phyloP scores from a whole-genome alignment of 164 flowering plant species.

The Cinnamomum chago region DNA sequence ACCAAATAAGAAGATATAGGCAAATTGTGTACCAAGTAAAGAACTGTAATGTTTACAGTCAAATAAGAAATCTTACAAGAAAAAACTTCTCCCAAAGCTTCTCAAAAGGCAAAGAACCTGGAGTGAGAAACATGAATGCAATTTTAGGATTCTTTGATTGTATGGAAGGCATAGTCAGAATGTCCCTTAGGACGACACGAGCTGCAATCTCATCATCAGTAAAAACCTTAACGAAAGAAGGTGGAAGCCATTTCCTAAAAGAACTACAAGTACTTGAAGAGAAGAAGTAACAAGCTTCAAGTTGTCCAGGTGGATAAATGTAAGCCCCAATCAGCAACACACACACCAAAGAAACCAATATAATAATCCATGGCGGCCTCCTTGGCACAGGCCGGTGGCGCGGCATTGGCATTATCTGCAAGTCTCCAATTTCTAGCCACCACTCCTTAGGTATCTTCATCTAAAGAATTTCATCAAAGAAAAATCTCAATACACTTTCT shows the following conservation, averaged over 20 bases:
- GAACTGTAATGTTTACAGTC: neutral
- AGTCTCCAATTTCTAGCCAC: slow-evolving; percentile 60
- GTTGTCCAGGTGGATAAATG: slow-evolving; percentile 64
- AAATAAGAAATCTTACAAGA: slow-evolving; percentile 41
- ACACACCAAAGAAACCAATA: slow-evolving; percentile 62
- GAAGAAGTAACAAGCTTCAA: slow-evolving; percentile 61
- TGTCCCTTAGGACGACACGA: slow-evolving; percentile 64
- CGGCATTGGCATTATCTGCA: slow-evolving; percentile 57
- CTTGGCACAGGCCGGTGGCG: slow-evolving; percentile 67
- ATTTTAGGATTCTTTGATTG: slow-evolving; percentile 55
- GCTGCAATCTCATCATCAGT: slow-evolving; percentile 87
- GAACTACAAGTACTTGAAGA: slow-evolving; percentile 62
- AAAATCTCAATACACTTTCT: slow-evolving; percentile 5
- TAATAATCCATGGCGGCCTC: slow-evolving; percentile 82
- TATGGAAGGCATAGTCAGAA: slow-evolving; percentile 46
- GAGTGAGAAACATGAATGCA: slow-evolving; percentile 88
- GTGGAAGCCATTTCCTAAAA: slow-evolving; percentile 73
- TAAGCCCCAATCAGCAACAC: slow-evolving; percentile 70
- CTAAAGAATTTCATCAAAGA: slow-evolving; percentile 31
- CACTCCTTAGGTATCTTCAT: slow-evolving; percentile 66
- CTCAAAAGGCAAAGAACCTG: slow-evolving; percentile 82
- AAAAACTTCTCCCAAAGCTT: slow-evolving; percentile 91
- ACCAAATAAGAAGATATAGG: neutral
- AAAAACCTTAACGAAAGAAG: slow-evolving; percentile 55
- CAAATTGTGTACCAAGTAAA: neutral